Base-by-base conservation (phyloP, 805 yeast species). In the Hanseniaspora pseudoguilliermondii region DNA sequence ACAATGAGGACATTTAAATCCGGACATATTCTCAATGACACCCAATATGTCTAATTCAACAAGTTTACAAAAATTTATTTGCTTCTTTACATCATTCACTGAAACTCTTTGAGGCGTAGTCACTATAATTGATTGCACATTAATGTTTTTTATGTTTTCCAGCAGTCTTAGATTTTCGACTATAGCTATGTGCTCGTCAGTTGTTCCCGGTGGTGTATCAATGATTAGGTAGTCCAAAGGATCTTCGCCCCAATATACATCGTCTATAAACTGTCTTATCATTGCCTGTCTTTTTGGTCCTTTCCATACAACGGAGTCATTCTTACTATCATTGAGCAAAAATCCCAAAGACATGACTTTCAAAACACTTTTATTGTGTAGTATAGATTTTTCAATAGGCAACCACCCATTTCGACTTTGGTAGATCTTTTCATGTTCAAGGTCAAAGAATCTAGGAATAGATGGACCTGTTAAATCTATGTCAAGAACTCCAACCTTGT, bases 121-220 rank as follows among this genome's bases (percentile, higher is more conserved):
- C 7, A 93, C 99, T 1, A 93, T 79, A 0, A 93, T 82, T 0
- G 96, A 96, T 29, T 75, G 75, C 0, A 82, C 81, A 20, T 51
- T 46, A 20, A 50, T 50, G 9, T 49, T 34, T 6, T 20, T 29
- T 5, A 50, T 44, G 18, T 55, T 50, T 55, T 55, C 58, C 34
- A 55, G 16, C 60, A 73, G 69, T 57, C 84, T 71, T 42, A 93
- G 74, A 67, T 89, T 95, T 65, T 93, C 97, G 5, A 97, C 97
- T 40, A 95, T 84, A 4, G 96, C 89, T 40, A 93, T 93, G 67
- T 93, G 99, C 67, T 93, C 99, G 69, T 93, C 99, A 0, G 96
- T 85, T 0, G 99, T 93, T 0, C 99, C 99, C 0, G 99, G 99
- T 0, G 99, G 99, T 0, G 99, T 93, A 66, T 93, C 99, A 6